These are phyloP conservation scores for Mycothermus thermophilus DNA, from an alignment of 495 filamentous ascomycete species.

Conservation along the genomic window DNA sequence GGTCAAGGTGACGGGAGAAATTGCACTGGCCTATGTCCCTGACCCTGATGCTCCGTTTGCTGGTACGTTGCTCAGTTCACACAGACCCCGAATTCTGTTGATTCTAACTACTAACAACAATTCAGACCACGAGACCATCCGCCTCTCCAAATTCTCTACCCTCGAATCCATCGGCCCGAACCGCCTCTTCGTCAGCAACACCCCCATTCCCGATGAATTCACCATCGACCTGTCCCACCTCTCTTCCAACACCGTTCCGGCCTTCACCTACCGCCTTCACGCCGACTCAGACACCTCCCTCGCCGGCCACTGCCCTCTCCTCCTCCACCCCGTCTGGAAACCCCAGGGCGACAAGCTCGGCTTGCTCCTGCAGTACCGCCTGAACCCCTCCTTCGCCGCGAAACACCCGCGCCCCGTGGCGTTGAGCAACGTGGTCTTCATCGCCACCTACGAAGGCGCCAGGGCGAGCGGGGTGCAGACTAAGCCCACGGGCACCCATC, in stretches of 20 bases:
- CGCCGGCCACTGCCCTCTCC: constrained; percentile 48
- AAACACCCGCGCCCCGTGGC: constrained; percentile 39
- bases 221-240: constrained; percentile 56
- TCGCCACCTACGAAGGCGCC: constrained; percentile 61
- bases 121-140: constrained; percentile 48
- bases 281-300: constrained; percentile 53
- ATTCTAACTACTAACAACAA: constrained; percentile 5
- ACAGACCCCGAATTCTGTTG: background rate
- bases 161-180: constrained; percentile 94
- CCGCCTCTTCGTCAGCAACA: constrained; percentile 67
- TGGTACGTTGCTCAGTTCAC: constrained; percentile 10
- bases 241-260: constrained; percentile 52
- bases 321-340: constrained; percentile 71
- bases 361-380: constrained; percentile 67
- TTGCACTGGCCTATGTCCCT: constrained; percentile 74
- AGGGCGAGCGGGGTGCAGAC: constrained; percentile 51
- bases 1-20: constrained; percentile 71
- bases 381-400: constrained; percentile 55
- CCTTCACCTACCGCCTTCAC: constrained; percentile 93
- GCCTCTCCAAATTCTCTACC: constrained; percentile 79
- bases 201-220: constrained; percentile 63
- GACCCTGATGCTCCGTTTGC: constrained; percentile 25
- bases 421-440: constrained; percentile 68
- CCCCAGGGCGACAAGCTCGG: constrained; percentile 68
- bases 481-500: constrained; percentile 65